phyloP scores from a whole-genome alignment of 73 alveolate species.

The Blepharisma japonicum region DNA sequence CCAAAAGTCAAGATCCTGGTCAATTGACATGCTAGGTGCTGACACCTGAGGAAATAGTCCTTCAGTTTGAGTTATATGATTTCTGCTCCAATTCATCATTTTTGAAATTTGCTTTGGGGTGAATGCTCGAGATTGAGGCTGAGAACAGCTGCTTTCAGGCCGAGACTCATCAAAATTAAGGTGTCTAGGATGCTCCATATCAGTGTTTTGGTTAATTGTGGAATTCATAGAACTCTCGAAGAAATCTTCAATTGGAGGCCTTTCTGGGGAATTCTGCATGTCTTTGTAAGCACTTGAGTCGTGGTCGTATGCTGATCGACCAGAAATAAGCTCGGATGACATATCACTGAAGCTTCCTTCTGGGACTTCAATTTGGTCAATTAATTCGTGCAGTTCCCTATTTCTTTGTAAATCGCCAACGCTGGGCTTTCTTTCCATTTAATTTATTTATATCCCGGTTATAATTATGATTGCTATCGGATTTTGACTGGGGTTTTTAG shows the following conservation, averaged over 20 bases:
- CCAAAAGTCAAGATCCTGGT: not conserved
- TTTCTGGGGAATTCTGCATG: not conserved
- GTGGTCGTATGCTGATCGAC: slow-evolving; percentile 18
- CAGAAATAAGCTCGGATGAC: not conserved
- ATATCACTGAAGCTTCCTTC: slow-evolving; percentile 19
- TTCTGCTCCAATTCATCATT: slow-evolving; percentile 10
- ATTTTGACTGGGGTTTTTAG: too few species aligned
- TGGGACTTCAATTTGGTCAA: slow-evolving; percentile 28
- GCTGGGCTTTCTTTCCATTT: too few species aligned
- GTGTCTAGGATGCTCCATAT: not conserved
- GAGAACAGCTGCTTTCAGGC: slow-evolving; percentile 3
- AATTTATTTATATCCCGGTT: too few species aligned
- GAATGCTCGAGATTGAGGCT: not conserved
- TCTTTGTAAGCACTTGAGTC: not conserved
- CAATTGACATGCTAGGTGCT: slow-evolving; percentile 27
- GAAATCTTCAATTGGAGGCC: slow-evolving; percentile 20
- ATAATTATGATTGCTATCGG: too few species aligned
- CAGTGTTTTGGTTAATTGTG: slow-evolving; percentile 15
- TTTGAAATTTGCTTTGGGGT: slow-evolving; percentile 7
- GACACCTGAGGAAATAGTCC: slow-evolving; percentile 21
- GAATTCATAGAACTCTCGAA: slow-evolving; percentile 25
- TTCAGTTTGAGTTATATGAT: slow-evolving; percentile 8
- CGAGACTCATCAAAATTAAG: slow-evolving; percentile 5
- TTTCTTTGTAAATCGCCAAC: slow-evolving; percentile 1
- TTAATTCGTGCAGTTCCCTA: not conserved